Evolutionary conservation across 2,329 filamentous ascomycete species (phyloP), one percentile per base, ranked within the genome.

Genomic region (Xylaria sp.): DNA sequence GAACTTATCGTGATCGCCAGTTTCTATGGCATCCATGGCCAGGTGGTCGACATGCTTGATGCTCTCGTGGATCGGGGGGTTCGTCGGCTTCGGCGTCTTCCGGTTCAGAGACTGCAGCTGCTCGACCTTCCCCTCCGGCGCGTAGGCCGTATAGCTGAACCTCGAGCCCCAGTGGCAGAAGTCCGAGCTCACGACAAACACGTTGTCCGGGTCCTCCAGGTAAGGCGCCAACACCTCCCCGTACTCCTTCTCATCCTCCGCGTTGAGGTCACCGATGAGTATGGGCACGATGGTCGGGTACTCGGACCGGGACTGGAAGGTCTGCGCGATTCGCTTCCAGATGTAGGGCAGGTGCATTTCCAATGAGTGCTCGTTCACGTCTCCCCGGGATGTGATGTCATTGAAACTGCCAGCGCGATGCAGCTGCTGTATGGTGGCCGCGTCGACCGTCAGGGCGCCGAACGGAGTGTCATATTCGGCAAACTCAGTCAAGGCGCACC

Each of bases 261-360:
- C 74, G 48, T 81, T 82, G 37, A 90, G 92, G 64, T 84, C 87
- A 41, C 94, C 94, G 13, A 99, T 79, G 64, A 99, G 83, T 48
- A 99, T 88, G 0, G 94, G 94, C 0, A 97, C 82, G 3, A 99
- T 81, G 6, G 81, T 82, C 0, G 93, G 91, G 63, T 89, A 90
- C 3, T 80, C 67, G 1, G 81, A 74, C 0, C 74, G 67, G 0
- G 77, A 74, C 0, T 72, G 74, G 57, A 83, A 81, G 0, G 77
- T 78, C 53, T 78, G 74, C 46, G 80, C 66, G 2, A 86, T 79
- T 48, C 90, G 85, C 69, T 92, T 92, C 78, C 92, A 92, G 59
- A 97, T 88, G 68, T 95, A 97, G 0, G 94, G 93, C 7, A 97
- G 80, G 64, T 99, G 94, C 89, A 99, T 96, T 76, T 99, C 94